phyloP scores from a whole-genome alignment of 176 grass and related monocot species.

The Bothriochloa decipiens region DNA sequence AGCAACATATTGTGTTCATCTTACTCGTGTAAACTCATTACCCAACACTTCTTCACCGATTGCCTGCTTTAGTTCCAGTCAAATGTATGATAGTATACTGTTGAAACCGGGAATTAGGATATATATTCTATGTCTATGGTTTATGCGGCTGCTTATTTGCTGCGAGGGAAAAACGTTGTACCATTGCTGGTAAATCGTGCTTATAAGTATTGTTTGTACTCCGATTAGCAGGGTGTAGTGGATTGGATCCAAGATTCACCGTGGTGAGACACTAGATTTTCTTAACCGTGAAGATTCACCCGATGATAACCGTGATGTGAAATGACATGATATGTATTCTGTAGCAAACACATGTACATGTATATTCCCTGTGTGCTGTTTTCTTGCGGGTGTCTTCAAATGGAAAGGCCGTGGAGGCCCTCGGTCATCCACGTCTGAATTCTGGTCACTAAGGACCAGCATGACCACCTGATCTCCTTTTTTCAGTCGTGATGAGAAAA shows the following conservation, averaged over 20 bases:
- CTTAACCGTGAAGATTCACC: too few relatives aligned
- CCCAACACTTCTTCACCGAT: neutral
- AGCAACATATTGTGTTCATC: too few relatives aligned
- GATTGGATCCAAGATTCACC: neutral
- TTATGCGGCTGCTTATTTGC: too few relatives aligned
- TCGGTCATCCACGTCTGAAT: conserved; percentile 3
- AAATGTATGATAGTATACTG: too few relatives aligned
- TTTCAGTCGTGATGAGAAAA: neutral
- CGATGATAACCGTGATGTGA: neutral
- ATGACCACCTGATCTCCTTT: neutral
- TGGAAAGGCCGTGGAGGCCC: neutral
- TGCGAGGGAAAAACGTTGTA: too few relatives aligned
- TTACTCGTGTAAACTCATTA: too few relatives aligned
- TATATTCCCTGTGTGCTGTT: conserved; percentile 24
- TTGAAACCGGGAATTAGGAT: too few relatives aligned
- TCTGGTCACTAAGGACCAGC: neutral
- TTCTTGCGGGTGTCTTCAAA: conserved; percentile 1
- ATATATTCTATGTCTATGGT: too few relatives aligned
- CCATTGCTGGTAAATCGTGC: too few relatives aligned
- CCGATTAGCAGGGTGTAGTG: neutral
- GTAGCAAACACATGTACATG: conserved; percentile 17
- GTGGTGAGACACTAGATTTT: too few relatives aligned
- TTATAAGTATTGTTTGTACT: too few relatives aligned
- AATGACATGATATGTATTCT: conserved; percentile 11
- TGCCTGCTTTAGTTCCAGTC: neutral